These are phyloP conservation scores for Termitomyces sp. DNA, from an alignment of 768 basidiomycete species.

Conservation along the genomic window DNA sequence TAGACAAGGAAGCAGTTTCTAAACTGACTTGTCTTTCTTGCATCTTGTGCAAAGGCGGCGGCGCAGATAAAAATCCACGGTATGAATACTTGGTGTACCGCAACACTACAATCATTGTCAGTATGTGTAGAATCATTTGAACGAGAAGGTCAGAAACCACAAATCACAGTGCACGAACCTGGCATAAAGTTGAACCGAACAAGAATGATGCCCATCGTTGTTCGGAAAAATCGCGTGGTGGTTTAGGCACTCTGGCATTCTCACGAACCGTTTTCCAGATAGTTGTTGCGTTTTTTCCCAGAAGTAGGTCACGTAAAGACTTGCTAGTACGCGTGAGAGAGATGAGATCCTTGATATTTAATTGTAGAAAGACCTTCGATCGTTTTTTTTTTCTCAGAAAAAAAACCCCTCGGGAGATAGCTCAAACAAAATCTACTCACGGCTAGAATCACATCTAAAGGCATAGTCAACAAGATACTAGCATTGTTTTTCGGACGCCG, in stretches of 20 bases:
- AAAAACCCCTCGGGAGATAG: not conserved
- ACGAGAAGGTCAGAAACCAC: not conserved
- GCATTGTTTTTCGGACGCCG: not conserved
- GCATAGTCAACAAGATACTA: not conserved
- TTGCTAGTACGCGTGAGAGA: conserved; percentile 19
- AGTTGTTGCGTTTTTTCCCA: conserved; percentile 9
- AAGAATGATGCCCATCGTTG: conserved; percentile 22
- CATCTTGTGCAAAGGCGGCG: conserved; percentile 22
- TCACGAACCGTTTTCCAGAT: conserved; percentile 23
- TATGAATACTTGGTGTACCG: conserved; percentile 12
- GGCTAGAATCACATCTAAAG: not conserved
- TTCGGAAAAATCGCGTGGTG: conserved; percentile 21
- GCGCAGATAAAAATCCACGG: conserved; percentile 21
- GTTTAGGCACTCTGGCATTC: conserved; percentile 14
- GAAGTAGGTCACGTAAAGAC: conserved; percentile 17
- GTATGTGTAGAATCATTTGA: not conserved
- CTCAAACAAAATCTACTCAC: not conserved
- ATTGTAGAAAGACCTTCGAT: conserved; percentile 19
- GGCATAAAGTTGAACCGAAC: conserved; percentile 18
- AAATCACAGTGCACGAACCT: conserved; percentile 13
- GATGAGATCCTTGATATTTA: conserved; percentile 21
- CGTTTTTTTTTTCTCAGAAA: not conserved
- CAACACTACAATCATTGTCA: conserved; percentile 13
- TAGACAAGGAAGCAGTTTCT: not conserved
- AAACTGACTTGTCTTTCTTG: conserved; percentile 22